phyloP scores from a whole-genome alignment of 257 asterid species.

The Cinchona pubescens region DNA sequence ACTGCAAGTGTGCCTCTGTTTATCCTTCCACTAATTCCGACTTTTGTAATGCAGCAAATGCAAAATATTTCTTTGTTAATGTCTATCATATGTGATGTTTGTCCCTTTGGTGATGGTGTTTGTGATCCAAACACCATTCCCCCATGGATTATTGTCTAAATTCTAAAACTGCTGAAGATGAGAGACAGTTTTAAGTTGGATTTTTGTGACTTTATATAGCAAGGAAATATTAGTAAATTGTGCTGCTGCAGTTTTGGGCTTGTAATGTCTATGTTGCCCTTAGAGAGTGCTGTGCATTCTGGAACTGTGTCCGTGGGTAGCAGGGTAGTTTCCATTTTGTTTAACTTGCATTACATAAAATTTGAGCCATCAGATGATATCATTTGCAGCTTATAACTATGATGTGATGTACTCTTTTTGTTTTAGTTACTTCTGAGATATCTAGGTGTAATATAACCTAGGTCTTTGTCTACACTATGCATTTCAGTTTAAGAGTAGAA shows the following conservation, averaged over 20 bases:
- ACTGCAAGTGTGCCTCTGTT: no score
- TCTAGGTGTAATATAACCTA: not conserved
- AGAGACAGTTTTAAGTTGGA: no score
- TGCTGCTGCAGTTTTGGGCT: not conserved
- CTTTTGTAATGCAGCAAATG: no score
- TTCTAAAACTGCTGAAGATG: not conserved
- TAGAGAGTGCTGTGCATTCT: no score
- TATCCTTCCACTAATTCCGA: no score
- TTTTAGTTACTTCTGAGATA: not conserved
- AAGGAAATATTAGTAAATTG: not conserved
- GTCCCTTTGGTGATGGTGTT: not conserved
- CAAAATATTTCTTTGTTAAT: no score
- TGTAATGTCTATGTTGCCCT: not conserved
- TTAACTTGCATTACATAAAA: not conserved
- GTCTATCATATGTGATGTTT: not conserved
- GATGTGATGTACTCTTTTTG: not conserved
- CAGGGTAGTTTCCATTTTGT: not conserved
- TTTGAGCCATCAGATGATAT: not conserved
- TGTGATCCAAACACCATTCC: not conserved
- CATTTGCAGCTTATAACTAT: not conserved
- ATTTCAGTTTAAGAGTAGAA: not conserved
- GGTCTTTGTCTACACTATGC: not conserved
- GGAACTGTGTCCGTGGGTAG: not conserved
- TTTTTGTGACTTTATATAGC: not conserved
- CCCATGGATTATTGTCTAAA: not conserved